phyloP scores from a whole-genome alignment of 148 eudicot species.

The Simmondsia chinensis region DNA sequence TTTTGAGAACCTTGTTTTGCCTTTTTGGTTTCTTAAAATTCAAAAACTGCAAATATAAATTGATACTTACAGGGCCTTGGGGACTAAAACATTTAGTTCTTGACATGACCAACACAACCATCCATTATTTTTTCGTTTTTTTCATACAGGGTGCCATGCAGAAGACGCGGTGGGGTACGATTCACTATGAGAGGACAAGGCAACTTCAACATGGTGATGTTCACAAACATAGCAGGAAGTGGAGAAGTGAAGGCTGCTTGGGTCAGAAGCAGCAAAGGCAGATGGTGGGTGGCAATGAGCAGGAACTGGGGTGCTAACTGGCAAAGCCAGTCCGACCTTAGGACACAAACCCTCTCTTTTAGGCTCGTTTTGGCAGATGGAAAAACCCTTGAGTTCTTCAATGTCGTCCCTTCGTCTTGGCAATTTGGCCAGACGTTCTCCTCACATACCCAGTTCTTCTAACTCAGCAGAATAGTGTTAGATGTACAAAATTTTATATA shows the following conservation, averaged over 20 bases:
- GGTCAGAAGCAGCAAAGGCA: conserved; percentile 35
- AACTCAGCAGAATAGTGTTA: no score
- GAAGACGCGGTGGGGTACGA: conserved; percentile 61
- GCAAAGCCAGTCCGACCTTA: conserved; percentile 44
- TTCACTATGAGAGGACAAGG: conserved; percentile 74
- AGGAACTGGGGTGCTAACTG: conserved; percentile 81
- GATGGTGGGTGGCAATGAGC: conserved; percentile 48
- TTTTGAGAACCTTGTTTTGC: no score
- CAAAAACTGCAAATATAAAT: no score
- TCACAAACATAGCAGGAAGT: conserved; percentile 50
- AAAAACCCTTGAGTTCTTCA: conserved; percentile 24
- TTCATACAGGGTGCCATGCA: conserved; percentile 73
- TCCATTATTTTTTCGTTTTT: no score
- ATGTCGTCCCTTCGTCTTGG: conserved; percentile 71
- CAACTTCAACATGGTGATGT: conserved; percentile 75
- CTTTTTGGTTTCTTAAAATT: no score
- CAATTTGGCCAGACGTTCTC: conserved; percentile 60
- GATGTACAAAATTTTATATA: no score
- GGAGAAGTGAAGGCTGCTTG: conserved; percentile 49
- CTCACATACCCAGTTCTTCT: conserved; percentile 33
- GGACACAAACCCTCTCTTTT: conserved; percentile 48
- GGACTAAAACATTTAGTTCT: no score
- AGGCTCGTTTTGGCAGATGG: conserved; percentile 44
- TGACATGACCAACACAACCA: no score
- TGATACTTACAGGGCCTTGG: no score